Percentiles rank a stretch among this genome's conserved stretches.
Conservation (phyloP, 2,329 filamentous ascomycete genomes). For the Colletotrichum sp. region DNA sequence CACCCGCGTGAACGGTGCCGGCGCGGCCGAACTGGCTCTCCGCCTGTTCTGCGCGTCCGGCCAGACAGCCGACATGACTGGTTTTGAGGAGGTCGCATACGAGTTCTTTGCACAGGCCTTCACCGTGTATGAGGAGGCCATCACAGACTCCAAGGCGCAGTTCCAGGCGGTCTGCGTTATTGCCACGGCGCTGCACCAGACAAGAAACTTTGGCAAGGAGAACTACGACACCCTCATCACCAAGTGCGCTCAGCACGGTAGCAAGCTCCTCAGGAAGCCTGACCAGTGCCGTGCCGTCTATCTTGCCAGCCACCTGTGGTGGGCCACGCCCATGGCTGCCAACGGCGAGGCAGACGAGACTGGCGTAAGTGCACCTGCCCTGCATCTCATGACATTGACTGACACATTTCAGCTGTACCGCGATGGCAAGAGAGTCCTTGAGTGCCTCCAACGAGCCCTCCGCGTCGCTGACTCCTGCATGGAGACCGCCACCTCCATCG, state of each 20-base stretch:
- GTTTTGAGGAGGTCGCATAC: slow-evolving; percentile 95
- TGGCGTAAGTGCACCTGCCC: slow-evolving; percentile 59
- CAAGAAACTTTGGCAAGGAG: slow-evolving; percentile 90
- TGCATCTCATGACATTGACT: slow-evolving; percentile 23
- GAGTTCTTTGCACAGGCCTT: slow-evolving; percentile 99
- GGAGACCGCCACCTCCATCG: slow-evolving; percentile 96
- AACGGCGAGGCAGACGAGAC: slow-evolving; percentile 83
- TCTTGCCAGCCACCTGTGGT: slow-evolving; percentile 96
- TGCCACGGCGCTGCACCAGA: slow-evolving; percentile 85
- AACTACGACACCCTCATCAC: slow-evolving; percentile 99
- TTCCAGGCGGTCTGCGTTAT: slow-evolving; percentile 98
- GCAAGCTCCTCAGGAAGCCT: slow-evolving; percentile 95
- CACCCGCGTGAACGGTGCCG: slow-evolving; percentile 76
- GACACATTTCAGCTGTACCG: slow-evolving; percentile 77
- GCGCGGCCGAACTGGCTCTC: slow-evolving; percentile 85
- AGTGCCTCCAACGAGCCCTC: slow-evolving; percentile 93
- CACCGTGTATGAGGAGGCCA: slow-evolving; percentile 95
- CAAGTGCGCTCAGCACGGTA: slow-evolving; percentile 94
- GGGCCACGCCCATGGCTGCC: slow-evolving; percentile 83
- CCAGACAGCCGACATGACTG: slow-evolving; percentile 88
- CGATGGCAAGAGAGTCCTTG: slow-evolving; percentile 94
- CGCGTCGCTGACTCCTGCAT: slow-evolving; percentile 98
- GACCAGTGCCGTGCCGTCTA: slow-evolving; percentile 98
- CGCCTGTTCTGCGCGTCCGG: slow-evolving; percentile 91
- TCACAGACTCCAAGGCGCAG: slow-evolving; percentile 94